Evolutionary conservation across 2,329 filamentous ascomycete species (phyloP).

Genomic region (Claviceps cyperi): DNA sequence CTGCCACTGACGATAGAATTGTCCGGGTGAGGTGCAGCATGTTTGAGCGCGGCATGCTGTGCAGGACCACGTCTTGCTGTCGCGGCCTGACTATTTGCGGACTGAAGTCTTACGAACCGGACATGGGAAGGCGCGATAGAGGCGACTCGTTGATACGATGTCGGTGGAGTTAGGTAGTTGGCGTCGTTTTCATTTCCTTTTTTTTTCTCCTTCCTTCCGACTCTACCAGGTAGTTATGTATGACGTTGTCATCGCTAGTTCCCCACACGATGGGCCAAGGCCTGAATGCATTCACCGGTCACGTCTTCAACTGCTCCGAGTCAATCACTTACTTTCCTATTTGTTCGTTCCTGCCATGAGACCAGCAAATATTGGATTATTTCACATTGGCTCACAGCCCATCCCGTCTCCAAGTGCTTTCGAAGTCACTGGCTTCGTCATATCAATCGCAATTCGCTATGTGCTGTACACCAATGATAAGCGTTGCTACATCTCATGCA

Average conservation of each 20-base stretch:
- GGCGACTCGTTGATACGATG: not conserved
- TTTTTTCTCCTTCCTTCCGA: not conserved
- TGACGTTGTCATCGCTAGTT: not conserved
- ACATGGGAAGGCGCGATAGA: not conserved
- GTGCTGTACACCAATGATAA: too few relatives aligned
- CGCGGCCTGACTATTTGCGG: not conserved
- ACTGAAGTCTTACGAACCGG: not conserved
- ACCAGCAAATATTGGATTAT: too few relatives aligned
- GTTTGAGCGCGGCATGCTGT: slow-evolving; percentile 17
- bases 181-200: not conserved
- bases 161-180: not conserved
- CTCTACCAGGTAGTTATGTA: not conserved
- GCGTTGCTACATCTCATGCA: too few relatives aligned
- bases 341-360: too few relatives aligned
- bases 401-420: too few relatives aligned
- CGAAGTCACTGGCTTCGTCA: too few relatives aligned
- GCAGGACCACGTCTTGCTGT: slow-evolving; percentile 3
- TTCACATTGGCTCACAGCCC: too few relatives aligned
- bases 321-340: too few relatives aligned
- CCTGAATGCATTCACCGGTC: not conserved
- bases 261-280: not conserved
- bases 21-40: slow-evolving; percentile 12
- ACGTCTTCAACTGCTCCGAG: not conserved
- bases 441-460: too few relatives aligned
- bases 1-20: slow-evolving; percentile 4